phyloP scores from a whole-genome alignment of 768 basidiomycete genomes.

The Mycena kentingensis region DNA sequence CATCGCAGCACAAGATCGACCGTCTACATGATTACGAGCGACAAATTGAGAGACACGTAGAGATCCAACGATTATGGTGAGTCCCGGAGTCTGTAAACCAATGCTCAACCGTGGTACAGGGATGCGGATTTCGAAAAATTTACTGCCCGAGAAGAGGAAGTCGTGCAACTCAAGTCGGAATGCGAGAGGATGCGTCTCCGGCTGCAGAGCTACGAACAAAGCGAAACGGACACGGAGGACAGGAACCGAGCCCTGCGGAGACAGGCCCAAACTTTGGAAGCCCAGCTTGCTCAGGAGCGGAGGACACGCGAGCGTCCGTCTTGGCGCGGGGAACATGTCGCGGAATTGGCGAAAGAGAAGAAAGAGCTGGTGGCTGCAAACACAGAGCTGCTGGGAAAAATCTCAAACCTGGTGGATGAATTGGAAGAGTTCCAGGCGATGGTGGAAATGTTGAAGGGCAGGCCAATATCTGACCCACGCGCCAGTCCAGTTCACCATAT shows the following conservation, averaged over 20 bases:
- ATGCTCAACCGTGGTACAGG: conserved; percentile 41
- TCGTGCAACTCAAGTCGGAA: conserved; percentile 55
- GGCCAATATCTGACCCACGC: conserved; percentile 45
- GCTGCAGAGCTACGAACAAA: conserved; percentile 58
- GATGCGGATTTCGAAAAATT: conserved; percentile 73
- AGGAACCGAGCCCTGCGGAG: conserved; percentile 54
- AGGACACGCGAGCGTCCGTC: conserved; percentile 41
- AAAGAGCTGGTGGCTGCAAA: conserved; percentile 50
- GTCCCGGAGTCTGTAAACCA: conserved; percentile 20
- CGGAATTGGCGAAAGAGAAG: conserved; percentile 50
- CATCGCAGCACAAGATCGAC: conserved; percentile 79
- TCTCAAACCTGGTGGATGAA: conserved; percentile 48
- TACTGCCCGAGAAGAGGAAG: conserved; percentile 61
- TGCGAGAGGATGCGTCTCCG: conserved; percentile 69
- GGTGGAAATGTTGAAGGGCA: conserved; percentile 64
- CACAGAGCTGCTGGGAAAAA: conserved; percentile 62
- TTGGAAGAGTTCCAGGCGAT: conserved; percentile 70
- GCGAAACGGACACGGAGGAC: conserved; percentile 57
- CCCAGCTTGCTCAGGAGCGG: conserved; percentile 49
- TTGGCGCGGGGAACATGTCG: conserved; percentile 40
- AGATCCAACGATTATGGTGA: conserved; percentile 79
- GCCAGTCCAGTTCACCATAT: no score
- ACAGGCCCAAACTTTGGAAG: conserved; percentile 64
- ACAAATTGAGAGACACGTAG: conserved; percentile 81
- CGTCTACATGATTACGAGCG: conserved; percentile 81